Evolutionary conservation across 2,329 filamentous ascomycete species (phyloP).

Genomic region (Cladosporium sp.): DNA sequence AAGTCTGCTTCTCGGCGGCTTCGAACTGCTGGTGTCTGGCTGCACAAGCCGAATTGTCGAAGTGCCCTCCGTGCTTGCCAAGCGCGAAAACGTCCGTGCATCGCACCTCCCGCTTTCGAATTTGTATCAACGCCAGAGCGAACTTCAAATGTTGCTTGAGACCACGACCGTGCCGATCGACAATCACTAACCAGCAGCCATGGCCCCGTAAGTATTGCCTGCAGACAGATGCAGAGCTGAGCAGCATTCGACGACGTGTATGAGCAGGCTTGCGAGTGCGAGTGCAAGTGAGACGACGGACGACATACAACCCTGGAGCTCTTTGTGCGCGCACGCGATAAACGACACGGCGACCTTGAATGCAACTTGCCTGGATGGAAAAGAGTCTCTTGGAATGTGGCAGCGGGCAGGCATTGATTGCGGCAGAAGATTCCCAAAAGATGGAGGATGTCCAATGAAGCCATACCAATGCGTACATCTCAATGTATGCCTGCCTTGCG

Average conservation of each 20-base stretch:
- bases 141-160: not conserved
- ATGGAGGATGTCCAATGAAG: not conserved
- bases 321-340: not conserved
- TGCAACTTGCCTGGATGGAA: not conserved
- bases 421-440: not conserved
- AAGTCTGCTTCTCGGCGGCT: slow-evolving; percentile 18
- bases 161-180: slow-evolving; percentile 16
- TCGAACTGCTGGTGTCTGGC: slow-evolving; percentile 8
- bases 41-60: slow-evolving; percentile 1
- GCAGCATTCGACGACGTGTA: slow-evolving; percentile 8
- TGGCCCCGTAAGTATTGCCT: slow-evolving; percentile 28
- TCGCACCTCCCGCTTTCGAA: slow-evolving; percentile 9
- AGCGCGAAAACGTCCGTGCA: slow-evolving; percentile 11
- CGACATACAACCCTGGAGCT: slow-evolving; percentile 5
- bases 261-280: not conserved
- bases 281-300: slow-evolving; percentile 4
- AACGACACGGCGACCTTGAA: not conserved
- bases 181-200: slow-evolving; percentile 21
- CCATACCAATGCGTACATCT: not conserved
- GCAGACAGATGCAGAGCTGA: not conserved
- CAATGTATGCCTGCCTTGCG: not conserved
- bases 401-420: not conserved
- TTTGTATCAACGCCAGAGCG: slow-evolving; percentile 14
- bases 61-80: slow-evolving; percentile 7
- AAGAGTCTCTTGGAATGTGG: not conserved